phyloP scores from a whole-genome alignment of 192 early-diverging fungal genomes.

The Backusella circina region DNA sequence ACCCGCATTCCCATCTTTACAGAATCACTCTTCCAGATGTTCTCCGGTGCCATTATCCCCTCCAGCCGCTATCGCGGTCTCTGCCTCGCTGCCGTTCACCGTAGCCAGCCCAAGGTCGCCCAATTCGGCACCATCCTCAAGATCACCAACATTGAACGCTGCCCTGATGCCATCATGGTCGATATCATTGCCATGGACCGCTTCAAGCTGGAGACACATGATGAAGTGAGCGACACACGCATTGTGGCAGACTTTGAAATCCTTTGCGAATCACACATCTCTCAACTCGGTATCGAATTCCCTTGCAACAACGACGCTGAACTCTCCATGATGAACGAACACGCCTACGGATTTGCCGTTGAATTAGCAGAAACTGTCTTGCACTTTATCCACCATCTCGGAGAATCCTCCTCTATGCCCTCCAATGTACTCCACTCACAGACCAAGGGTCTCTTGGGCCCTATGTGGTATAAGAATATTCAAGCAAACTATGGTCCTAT shows the following conservation, averaged over 20 bases:
- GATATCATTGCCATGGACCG: constrained; percentile 1
- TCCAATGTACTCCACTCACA: not conserved
- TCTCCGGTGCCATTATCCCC: not conserved
- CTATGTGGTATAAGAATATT: constrained; percentile 9
- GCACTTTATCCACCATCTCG: not conserved
- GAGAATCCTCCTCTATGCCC: not conserved
- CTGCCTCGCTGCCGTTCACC: constrained; percentile 2
- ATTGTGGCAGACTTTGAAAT: constrained; percentile 2
- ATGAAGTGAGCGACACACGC: not conserved
- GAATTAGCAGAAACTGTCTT: not conserved
- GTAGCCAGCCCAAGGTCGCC: not conserved
- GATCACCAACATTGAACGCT: constrained; percentile 1
- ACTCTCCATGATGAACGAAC: not conserved
- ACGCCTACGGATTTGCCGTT: not conserved
- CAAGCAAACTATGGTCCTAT: constrained; percentile 5
- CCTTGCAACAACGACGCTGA: not conserved
- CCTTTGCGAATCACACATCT: not conserved
- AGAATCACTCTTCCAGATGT: not conserved
- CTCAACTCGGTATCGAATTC: constrained; percentile 2
- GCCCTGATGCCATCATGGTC: constrained; percentile 4
- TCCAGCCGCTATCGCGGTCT: constrained; percentile 3
- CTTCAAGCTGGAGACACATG: not conserved
- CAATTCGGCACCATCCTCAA: constrained; percentile 10
- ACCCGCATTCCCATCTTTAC: not conserved
- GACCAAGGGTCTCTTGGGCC: constrained; percentile 1